Percentiles rank a stretch among this genome's conserved stretches.
Evolutionary conservation across 129 eudicot species (phyloP).

Genomic region (Flaveria ramosissima): DNA sequence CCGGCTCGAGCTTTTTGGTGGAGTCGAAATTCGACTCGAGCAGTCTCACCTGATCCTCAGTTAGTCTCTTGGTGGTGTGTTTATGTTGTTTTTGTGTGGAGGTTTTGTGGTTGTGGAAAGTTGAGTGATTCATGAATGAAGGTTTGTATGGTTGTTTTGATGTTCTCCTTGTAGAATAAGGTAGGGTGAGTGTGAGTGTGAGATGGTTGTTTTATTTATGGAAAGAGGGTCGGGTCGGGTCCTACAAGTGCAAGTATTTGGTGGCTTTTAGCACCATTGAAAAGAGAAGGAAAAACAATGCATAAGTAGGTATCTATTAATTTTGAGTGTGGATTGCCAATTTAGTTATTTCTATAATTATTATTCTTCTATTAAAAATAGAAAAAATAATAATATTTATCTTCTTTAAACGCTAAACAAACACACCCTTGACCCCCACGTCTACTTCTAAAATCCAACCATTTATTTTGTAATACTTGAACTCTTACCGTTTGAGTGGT

Average conservation of each 20-base stretch:
- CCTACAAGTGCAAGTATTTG: slow-evolving; percentile 26
- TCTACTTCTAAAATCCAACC: too few relatives aligned
- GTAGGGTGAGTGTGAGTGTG: slow-evolving; percentile 22
- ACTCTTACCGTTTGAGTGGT: too few relatives aligned
- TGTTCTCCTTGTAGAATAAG: slow-evolving; percentile 14
- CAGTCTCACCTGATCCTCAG: slow-evolving; percentile 62
- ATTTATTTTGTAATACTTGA: too few relatives aligned
- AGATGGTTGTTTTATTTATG: slow-evolving; percentile 30
- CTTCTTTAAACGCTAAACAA: too few relatives aligned
- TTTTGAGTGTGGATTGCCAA: too few relatives aligned
- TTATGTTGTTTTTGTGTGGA: slow-evolving; percentile 26
- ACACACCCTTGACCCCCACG: too few relatives aligned
- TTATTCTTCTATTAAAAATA: too few relatives aligned
- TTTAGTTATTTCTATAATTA: too few relatives aligned
- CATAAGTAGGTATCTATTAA: too few relatives aligned
- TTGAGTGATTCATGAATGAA: slow-evolving; percentile 41
- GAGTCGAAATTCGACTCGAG: slow-evolving; percentile 63
- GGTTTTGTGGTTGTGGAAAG: slow-evolving; percentile 35
- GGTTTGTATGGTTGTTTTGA: background rate
- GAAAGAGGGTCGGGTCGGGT: slow-evolving; percentile 25
- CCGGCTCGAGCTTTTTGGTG: slow-evolving; percentile 64
- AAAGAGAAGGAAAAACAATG: too few relatives aligned
- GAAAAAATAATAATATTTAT: too few relatives aligned
- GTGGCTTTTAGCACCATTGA: slow-evolving; percentile 7
- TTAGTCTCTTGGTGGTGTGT: slow-evolving; percentile 58